Base-by-base conservation (phyloP, 495 filamentous ascomycete species). In the Neurospora sp. region DNA sequence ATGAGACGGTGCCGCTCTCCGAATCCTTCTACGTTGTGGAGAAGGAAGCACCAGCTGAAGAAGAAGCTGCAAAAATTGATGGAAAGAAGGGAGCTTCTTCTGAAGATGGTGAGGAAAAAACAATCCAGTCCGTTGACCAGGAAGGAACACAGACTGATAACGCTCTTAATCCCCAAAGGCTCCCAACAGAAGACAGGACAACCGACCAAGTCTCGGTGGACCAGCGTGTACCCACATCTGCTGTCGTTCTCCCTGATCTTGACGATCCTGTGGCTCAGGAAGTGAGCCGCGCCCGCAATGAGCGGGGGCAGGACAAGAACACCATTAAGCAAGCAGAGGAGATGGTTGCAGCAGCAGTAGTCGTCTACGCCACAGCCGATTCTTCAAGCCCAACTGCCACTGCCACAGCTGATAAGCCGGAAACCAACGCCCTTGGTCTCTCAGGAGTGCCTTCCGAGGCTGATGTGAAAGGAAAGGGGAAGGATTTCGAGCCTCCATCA, bases 291-390 rank as follows among this genome's bases (percentile, higher is more conserved):
- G 81, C 76, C 17, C 80, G 75, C 42, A 84, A 79, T 69, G 75
- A 82, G 41, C 82, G 78, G 68, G 80, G 80, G 53, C 79, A 78
- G 61, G 80, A 81, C 35, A 81, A 75, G 40, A 78, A 81, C 68
- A 83, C 80, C 37, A 78, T 83, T 72, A 82, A 78, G 65, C 74
- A 80, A 38, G 81, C 81, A 37, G 84, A 86, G 75, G 84, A 85
- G 73, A 80, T 82, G 71, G 79, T 86, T 14, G 83, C 84, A 16
- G 79, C 82, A n/a, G 83, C 84, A 59, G 84, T 86, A 16, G 79
- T 86, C 20, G 76, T 85, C 7, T 85, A 83, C 70, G 84, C 84
- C 69, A 79, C 84, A 44, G 81, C 79, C 61, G 83, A 81, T 41
- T 77, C 75, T 71, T 72, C 83, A 39, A 82, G 78, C 45, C 81